A percentile compares a stretch with the other conserved stretches of the same genome.
Evolutionary conservation across 208 protist species (phyloP).

Genomic region (Trypanosoma melophagium): DNA sequence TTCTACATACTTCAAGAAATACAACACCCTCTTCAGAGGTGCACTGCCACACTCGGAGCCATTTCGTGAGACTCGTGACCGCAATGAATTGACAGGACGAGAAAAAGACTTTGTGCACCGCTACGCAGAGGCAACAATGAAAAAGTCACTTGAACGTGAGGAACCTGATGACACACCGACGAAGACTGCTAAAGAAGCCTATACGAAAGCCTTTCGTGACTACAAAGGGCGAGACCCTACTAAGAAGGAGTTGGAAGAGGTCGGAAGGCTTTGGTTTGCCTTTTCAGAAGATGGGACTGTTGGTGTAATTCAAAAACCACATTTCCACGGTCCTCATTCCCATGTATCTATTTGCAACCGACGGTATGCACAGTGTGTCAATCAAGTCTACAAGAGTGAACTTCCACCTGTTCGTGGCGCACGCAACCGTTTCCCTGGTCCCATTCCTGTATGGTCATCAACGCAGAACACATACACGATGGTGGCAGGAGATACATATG

Average conservation of each 20-base stretch:
- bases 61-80: conserved; percentile 56
- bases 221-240: conserved; percentile 72
- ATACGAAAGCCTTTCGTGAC: conserved; percentile 66
- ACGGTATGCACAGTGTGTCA: conserved; percentile 41
- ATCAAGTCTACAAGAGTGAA: conserved; percentile 63
- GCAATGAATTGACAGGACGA: conserved; percentile 46
- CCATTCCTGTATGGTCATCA: conserved; percentile 75
- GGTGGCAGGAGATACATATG: conserved; percentile 61
- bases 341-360: conserved; percentile 72
- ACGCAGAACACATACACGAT: conserved; percentile 78
- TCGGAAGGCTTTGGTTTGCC: conserved; percentile 58
- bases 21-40: conserved; percentile 39
- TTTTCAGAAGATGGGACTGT: conserved; percentile 72
- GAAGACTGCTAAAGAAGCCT: conserved; percentile 54
- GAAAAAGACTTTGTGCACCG: conserved; percentile 85
- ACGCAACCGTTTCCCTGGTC: conserved; percentile 75
- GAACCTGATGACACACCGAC: conserved; percentile 31
- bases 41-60: conserved; percentile 33
- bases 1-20: conserved; percentile 61
- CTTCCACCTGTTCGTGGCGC: conserved; percentile 65
- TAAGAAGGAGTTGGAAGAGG: conserved; percentile 76
- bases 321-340: conserved; percentile 72
- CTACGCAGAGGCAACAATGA: conserved; percentile 62
- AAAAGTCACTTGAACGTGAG: conserved; percentile 41
- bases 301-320: conserved; percentile 80